These are phyloP conservation scores for Copromyces sp. DNA, from an alignment of 495 filamentous ascomycete genomes.

Conservation along the genomic window DNA sequence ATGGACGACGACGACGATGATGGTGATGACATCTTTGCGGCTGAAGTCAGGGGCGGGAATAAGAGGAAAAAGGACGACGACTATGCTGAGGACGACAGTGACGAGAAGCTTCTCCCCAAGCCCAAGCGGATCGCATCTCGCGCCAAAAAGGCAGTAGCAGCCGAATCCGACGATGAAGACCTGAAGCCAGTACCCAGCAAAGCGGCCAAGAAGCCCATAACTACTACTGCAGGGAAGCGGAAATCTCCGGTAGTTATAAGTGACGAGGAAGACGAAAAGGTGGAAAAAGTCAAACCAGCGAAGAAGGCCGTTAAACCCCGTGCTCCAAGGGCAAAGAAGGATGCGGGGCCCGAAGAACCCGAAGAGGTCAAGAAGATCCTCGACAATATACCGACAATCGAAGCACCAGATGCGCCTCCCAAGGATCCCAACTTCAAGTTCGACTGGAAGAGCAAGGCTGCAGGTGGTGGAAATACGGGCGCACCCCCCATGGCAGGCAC, in stretches of 20 bases:
- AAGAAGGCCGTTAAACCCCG: conserved; percentile 58
- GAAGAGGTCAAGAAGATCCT: conserved; percentile 75
- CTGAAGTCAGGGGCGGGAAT: conserved; percentile 44
- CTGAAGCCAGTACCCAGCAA: conserved; percentile 19
- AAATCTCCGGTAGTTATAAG: conserved; percentile 29
- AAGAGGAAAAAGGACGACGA: conserved; percentile 63
- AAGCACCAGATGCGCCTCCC: conserved; percentile 71
- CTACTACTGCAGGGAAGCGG: conserved; percentile 30
- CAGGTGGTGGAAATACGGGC: conserved; percentile 45
- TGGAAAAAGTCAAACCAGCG: conserved; percentile 32
- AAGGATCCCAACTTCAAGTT: conserved; percentile 59
- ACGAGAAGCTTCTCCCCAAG: conserved; percentile 43
- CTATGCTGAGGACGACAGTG: conserved; percentile 51
- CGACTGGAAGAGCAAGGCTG: conserved; percentile 43
- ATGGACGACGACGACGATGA: conserved; percentile 54
- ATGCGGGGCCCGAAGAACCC: conserved; percentile 41
- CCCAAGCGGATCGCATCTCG: conserved; percentile 38
- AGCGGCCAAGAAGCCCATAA: conserved; percentile 31
- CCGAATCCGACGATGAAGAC: conserved; percentile 36
- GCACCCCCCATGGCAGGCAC: conserved; percentile 52
- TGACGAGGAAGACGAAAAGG: conserved; percentile 36
- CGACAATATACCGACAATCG: conserved; percentile 71
- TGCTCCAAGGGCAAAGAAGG: conserved; percentile 50
- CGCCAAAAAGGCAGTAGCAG: conserved; percentile 23
- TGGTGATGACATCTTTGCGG: conserved; percentile 63